Evolutionary conservation across 371 early-diverging fungal genomes (phyloP).

Genomic region (Mortierella polycephala): DNA sequence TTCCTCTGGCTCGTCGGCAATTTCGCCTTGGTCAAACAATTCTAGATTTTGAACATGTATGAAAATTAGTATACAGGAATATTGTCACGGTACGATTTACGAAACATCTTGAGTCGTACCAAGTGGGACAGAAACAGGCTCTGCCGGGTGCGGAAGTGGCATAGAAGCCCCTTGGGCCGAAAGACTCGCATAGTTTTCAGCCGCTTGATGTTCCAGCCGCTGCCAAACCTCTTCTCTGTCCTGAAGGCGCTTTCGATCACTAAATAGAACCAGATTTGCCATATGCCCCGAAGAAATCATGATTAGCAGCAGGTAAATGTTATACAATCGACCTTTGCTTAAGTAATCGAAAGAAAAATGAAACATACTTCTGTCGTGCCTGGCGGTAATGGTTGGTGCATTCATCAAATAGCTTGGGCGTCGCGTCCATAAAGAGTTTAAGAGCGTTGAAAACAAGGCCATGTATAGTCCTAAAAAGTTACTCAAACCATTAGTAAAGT

Average conservation of each 20-base stretch:
- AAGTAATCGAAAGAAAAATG: neutral
- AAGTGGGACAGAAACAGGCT: constrained; percentile 52
- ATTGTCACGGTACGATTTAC: neutral
- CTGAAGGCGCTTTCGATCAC: constrained; percentile 86
- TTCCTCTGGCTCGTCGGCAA: constrained; percentile 42
- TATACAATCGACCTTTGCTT: neutral
- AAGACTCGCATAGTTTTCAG: constrained; percentile 56
- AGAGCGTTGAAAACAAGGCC: constrained; percentile 93
- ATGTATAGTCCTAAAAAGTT: constrained; percentile 82
- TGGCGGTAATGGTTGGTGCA: constrained; percentile 86
- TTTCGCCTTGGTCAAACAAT: constrained; percentile 34
- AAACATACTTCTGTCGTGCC: constrained; percentile 81
- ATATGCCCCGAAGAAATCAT: neutral
- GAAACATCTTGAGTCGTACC: constrained; percentile 16
- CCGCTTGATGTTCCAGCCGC: constrained; percentile 73
- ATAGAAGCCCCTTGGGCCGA: constrained; percentile 51
- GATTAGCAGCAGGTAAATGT: too few relatives aligned
- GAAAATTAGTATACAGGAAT: neutral
- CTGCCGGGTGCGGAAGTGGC: constrained; percentile 38
- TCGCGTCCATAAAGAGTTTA: constrained; percentile 91
- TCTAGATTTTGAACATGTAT: constrained; percentile 15
- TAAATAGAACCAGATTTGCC: constrained; percentile 33
- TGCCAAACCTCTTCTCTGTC: constrained; percentile 89
- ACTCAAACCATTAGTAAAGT: neutral
- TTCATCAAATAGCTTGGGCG: constrained; percentile 91